Evolutionary conservation across 805 yeast species (phyloP), one percentile per base, ranked within the genome.

Genomic region (Candida lessepsii): DNA sequence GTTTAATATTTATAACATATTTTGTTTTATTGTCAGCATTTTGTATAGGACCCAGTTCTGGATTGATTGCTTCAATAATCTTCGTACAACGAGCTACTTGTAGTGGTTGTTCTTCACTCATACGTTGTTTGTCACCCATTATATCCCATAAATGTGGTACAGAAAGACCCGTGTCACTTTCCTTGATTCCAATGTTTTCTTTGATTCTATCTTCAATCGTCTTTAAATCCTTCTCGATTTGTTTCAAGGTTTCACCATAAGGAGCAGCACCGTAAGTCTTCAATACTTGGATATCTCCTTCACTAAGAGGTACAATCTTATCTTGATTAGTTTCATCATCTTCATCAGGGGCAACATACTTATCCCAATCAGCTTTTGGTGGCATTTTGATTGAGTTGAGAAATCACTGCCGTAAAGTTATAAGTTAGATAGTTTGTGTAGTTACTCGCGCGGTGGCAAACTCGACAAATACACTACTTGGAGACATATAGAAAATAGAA

Each of bases 1-100:
- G 99, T 66, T 95, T 93, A 61, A 93, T 83, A 65, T 93, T 95
- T 59, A 93, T 93, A 45, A 95, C 96, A 63, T 93, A 95, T 62
- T 91, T 88, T 24, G 91, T 73, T 60, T 86, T 89, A 56, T 84
- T 91, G 48, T 89, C 95, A 32, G 84, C 86, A 44, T 80, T 82
- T 42, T 64, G 66, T 35, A 66, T 50, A 9, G 56, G 50, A 17
- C 65, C 65, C 37, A 62, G 55, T 28, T 48, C 58, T 19, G 65
- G 65, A 27, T 54, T 55, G 9, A 68, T 63, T 38, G 83, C 78
- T 55, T 83, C 85, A 48, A 93, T 91, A 65, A 95, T 93, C 70
- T 95, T 93, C 18, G 99, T 95, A 68, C 99, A 93, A 61, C 99
- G 77, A 13, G 99, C 99, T 33, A 95, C 99, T 65, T 93, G 99